Percentiles rank a stretch among this genome's conserved stretches.
phyloP scores from a whole-genome alignment of 768 basidiomycete species.

The Agaricus subrufescens region DNA sequence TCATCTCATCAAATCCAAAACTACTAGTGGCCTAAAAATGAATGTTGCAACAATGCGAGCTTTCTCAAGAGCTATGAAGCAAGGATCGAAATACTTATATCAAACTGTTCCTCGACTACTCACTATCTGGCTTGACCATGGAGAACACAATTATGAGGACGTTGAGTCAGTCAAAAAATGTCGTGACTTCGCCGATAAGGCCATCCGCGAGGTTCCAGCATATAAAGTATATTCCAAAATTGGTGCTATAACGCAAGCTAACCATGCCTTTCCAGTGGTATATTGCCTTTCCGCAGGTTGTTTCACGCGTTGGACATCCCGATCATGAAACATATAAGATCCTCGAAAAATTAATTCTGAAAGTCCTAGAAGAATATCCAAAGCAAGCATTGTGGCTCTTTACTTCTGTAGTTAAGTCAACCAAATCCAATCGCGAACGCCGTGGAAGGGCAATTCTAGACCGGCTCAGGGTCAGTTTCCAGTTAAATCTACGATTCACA shows the following conservation, averaged over 20 bases:
- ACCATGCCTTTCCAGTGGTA: conserved; percentile 62
- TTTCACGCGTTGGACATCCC: conserved; percentile 83
- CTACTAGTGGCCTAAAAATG: conserved; percentile 56
- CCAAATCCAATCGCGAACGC: conserved; percentile 50
- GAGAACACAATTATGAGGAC: conserved; percentile 42
- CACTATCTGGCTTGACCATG: conserved; percentile 91
- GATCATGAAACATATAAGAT: conserved; percentile 56
- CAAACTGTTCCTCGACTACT: conserved; percentile 92
- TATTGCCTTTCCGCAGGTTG: conserved; percentile 94
- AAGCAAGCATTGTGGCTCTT: conserved; percentile 93
- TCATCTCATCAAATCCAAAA: not conserved
- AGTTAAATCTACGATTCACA: not conserved
- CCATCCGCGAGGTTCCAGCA: conserved; percentile 58
- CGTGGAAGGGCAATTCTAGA: conserved; percentile 59
- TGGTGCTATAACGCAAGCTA: not conserved
- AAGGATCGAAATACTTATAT: conserved; percentile 94
- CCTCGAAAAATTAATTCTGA: conserved; percentile 61
- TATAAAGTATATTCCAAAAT: conserved; percentile 62
- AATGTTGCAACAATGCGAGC: conserved; percentile 58
- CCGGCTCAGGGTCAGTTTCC: conserved; percentile 46
- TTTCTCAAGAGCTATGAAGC: conserved; percentile 65
- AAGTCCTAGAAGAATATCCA: conserved; percentile 79
- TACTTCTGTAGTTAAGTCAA: conserved; percentile 83
- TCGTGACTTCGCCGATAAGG: conserved; percentile 48
- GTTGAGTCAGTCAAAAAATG: conserved; percentile 42